Evolutionary conservation across 352 stramenopile species (phyloP), one percentile per base, ranked within the genome.

Genomic region (Phytophthora aleatoria): DNA sequence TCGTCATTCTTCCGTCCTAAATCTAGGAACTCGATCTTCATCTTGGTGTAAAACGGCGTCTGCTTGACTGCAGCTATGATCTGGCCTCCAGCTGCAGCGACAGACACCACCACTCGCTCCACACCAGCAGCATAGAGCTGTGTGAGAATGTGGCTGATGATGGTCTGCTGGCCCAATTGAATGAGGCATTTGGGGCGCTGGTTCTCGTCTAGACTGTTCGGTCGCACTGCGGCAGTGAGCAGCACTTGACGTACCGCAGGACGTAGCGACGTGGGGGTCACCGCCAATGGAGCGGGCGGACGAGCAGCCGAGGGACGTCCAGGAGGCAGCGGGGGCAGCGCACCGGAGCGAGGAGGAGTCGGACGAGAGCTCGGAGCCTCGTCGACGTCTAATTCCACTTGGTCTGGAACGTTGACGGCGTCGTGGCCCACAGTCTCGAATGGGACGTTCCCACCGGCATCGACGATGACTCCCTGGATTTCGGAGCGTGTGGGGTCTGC

Each of bases 11-110:
- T 70, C 27, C 80, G 73, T 41, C 85, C 85, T 9, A 95, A 60
- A 60, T 95, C 85, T 30, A 95, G 41, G 50, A 93, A 95, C 64
- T 92, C 85, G 45, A 95, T 93, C 57, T 82, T 65, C 83, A 94
- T 91, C 61, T 91, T 90, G 53, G 69, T 69, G 70, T 77, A 92
- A 50, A 90, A 83, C 15, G 78, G 73, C 26, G 83, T 89, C 31
- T 85, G 74, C 66, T 87, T 85, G 42, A 92, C 77, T 33, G 78
- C 77, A 20, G 73, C 70, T 20, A 83, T 85, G 64, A 91, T 92
- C 61, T 83, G 72, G 20, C 50, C 52, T 30, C 81, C 83, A 7
- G 66, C 76, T n/a, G 83, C 79, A 38, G 83, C 79, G 5, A 94
- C 77, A 6, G 82, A 86, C 67, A 94, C 85, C 47, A 92, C 86